These are phyloP conservation scores for Mangifera indica DNA, from an alignment of 345 rosid species.

Conservation along the genomic window DNA sequence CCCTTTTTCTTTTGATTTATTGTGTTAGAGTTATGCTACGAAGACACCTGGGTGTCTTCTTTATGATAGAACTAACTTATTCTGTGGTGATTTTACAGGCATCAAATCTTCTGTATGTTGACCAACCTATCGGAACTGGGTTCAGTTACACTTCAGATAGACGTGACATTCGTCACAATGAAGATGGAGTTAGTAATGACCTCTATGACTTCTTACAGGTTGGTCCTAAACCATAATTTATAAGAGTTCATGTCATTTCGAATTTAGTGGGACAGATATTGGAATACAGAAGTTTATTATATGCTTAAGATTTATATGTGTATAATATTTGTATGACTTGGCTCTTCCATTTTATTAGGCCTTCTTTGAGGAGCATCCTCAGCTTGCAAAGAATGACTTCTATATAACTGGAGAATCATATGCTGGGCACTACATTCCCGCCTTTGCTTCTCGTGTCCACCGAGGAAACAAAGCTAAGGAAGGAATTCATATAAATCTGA, in stretches of 20 bases:
- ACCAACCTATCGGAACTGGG: conserved; percentile 98
- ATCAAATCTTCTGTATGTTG: conserved; percentile 90
- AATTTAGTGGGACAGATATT: not conserved
- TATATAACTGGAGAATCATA: conserved; percentile 98
- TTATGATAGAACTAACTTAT: conserved; percentile 1
- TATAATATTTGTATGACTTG: not conserved
- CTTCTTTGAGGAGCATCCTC: conserved; percentile 90
- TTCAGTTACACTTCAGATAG: conserved; percentile 87
- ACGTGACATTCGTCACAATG: conserved; percentile 84
- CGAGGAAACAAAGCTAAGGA: conserved; percentile 88
- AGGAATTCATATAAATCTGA: conserved; percentile 82
- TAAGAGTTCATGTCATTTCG: not conserved
- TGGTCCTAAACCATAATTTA: not conserved
- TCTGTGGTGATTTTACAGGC: conserved; percentile 45
- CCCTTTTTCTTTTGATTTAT: not conserved
- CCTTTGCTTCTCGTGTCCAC: conserved; percentile 91
- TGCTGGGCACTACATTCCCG: conserved; percentile 99
- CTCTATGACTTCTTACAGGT: conserved; percentile 98
- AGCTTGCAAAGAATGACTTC: conserved; percentile 71
- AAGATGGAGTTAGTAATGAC: conserved; percentile 85
- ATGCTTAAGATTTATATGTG: not conserved
- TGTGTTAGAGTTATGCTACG: not conserved
- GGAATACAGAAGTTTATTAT: not conserved
- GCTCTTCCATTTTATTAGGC: conserved; percentile 45
- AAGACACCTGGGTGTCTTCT: not conserved